Evolutionary conservation across 2,329 filamentous ascomycete species (phyloP), one percentile per base, ranked within the genome.

Genomic region (Cytospora piceae): DNA sequence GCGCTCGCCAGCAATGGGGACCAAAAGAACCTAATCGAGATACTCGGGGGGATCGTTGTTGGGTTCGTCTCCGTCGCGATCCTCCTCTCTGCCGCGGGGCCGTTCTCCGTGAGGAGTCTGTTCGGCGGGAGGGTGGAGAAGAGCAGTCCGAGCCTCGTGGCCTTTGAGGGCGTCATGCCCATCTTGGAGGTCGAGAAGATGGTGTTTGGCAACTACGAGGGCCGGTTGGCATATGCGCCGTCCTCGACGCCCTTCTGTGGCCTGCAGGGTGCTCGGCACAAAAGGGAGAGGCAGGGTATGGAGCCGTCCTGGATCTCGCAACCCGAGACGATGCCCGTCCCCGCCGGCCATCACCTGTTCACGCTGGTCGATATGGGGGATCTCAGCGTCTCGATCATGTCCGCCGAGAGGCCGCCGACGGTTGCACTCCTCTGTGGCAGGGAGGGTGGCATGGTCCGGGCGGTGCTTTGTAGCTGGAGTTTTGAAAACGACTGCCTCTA

Each of bases 291-390:
- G n/a, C 55, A 69, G 32, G 72, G 73, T 15, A 57, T 65, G 7
- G 73, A 74, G 65, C 71, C 72, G 1, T 54, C 61, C n/a, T 69
- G 66, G 66, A 65, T 69, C 58, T 55, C 65, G 51, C 17, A 61
- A 29, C 56, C 61, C 15, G 20, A 64, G 59, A 15, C 20, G n/a
- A 54, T 54, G n/a, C 46, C 49, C 15, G 24, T 60, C n/a, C 70
- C 70, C n/a, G 54, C 51, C 42, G 68, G 67, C 4, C 69, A 74
- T 58, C 68, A 68, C 32, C 61, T 74, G 3, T 77, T 76, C 67
- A 76, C 74, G 0, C 67, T 77, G 3, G 71, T 77, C 2, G 74
- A 76, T 58, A 75, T 73, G 15, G 73, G 72, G 31, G 70, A 71
- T 17, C 67, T 75, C 68, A 72, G 67, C 24, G 74, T 75, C 12